phyloP scores from a whole-genome alignment of 2,329 filamentous ascomycete species.

The Cordyceps farinosa region DNA sequence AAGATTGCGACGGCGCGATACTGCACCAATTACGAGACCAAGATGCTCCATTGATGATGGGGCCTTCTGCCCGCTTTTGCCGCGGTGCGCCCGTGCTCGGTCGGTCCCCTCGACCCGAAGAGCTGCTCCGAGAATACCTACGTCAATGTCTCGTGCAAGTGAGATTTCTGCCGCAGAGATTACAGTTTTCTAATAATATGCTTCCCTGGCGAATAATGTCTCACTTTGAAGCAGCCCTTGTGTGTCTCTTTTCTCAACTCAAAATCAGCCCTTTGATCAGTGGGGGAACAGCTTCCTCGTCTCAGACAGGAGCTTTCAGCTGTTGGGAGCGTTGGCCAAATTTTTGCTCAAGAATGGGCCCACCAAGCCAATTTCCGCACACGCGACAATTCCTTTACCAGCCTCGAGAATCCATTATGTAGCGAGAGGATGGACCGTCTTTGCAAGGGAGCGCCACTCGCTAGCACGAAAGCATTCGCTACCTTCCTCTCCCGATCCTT shows the following conservation, averaged over 20 bases:
- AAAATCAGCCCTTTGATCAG: background rate
- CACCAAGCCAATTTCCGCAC: background rate
- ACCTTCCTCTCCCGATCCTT: slow-evolving; percentile 2
- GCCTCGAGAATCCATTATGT: background rate
- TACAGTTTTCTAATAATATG: slow-evolving; percentile 1
- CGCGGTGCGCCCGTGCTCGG: background rate
- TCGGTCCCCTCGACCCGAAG: background rate
- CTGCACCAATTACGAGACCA: background rate
- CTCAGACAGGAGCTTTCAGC: no score
- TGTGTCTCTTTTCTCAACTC: background rate
- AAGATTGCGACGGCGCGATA: slow-evolving; percentile 9
- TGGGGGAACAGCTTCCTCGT: background rate
- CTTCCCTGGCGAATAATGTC: background rate
- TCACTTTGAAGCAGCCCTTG: background rate
- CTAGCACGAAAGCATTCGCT: background rate
- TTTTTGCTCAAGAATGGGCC: background rate
- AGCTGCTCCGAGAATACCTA: background rate
- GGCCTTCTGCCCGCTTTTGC: background rate
- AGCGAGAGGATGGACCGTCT: background rate
- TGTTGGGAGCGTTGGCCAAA: background rate
- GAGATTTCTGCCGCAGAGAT: background rate
- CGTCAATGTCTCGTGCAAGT: slow-evolving; percentile 1
- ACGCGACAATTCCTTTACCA: background rate
- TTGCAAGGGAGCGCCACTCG: background rate
- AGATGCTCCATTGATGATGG: background rate